Evolutionary conservation across 306 rosid genomes (phyloP), one percentile per base, ranked within the genome.

Genomic region (Fragaria nilgerrensis): DNA sequence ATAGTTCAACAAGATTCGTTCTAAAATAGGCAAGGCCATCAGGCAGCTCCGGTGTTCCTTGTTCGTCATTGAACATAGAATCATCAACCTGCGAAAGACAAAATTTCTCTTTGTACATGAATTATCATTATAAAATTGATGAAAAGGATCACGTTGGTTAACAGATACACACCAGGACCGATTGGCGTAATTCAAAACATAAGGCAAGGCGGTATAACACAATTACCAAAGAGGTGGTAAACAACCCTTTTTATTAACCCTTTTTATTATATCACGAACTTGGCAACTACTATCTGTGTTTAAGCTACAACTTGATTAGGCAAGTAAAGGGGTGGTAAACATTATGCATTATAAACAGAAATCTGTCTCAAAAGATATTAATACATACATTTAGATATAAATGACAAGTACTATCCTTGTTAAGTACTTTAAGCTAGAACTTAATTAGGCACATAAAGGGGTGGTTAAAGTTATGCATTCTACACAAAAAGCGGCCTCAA

Each of bases 11-110:
- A 59, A 92, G 89, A 78, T 94, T 91, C 88, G 75, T 82, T 87
- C 97, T 89, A 83, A 92, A 94, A 82, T 90, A 94, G 69, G 89
- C 72, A 73, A 94, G 98, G 61, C 96, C 90, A 84, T 94, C 97
- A 20, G 97, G 98, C 41, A 92, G 89, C 79, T 94, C 97, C 65
- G 85, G 75, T 69, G 88, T 83, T 83, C 94, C 89, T 82, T 88
- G 86, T 45, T 90, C 94, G 56, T 87, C 96, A 63, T 59, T 79
- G 83, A 82, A 87, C 32, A 85, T 86, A 80, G 89, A 88, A 79
- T 89, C 92, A 88, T 88, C 88, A 71, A 92, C 93, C 98, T 94
- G 89, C 61, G 77, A 89, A 86, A 82, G 52, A 76, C 78, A 78
- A 77, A 64, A 65, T 15, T 66, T 68, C 43, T 29, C 5, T 61